Percentiles rank a stretch among this genome's conserved stretches.
These are phyloP conservation scores for Camptophora hylomeconis DNA, from an alignment of 2,329 filamentous ascomycete genomes.

Conservation along the genomic window DNA sequence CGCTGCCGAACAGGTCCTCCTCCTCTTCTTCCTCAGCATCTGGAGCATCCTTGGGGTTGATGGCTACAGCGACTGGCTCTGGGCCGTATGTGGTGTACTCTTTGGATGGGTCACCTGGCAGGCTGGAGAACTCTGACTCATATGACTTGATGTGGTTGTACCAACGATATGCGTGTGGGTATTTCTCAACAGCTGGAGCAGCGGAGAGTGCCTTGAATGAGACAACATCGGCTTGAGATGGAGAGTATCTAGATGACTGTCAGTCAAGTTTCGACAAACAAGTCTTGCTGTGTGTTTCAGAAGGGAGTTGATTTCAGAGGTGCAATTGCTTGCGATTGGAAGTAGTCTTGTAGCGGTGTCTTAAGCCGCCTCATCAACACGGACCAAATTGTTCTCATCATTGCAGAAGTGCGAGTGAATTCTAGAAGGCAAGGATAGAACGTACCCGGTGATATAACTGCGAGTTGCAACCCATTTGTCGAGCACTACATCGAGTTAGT, in stretches of 20 bases:
- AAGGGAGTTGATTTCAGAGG: slow-evolving; percentile 45
- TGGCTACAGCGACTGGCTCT: slow-evolving; percentile 59
- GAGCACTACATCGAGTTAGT: slow-evolving; percentile 37
- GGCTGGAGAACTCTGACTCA: slow-evolving; percentile 80
- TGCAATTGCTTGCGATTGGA: slow-evolving; percentile 62
- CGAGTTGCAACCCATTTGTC: slow-evolving; percentile 62
- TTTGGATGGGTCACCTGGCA: slow-evolving; percentile 84
- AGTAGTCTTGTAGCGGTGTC: slow-evolving; percentile 73
- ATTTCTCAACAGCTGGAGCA: slow-evolving; percentile 69
- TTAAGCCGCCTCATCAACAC: slow-evolving; percentile 93
- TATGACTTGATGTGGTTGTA: slow-evolving; percentile 96
- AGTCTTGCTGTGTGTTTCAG: slow-evolving; percentile 11
- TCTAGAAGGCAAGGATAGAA: slow-evolving; percentile 22
- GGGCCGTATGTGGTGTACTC: slow-evolving; percentile 84
- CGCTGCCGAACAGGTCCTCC: slow-evolving; percentile 83
- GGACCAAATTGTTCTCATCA: slow-evolving; percentile 87
- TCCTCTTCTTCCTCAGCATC: slow-evolving; percentile 57
- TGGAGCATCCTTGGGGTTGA: slow-evolving; percentile 78
- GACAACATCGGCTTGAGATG: slow-evolving; percentile 91
- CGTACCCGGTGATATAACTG: slow-evolving; percentile 75
- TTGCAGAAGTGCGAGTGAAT: slow-evolving; percentile 24
- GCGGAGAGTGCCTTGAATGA: slow-evolving; percentile 79
- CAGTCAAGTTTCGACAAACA: slow-evolving; percentile 4
- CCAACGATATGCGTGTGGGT: slow-evolving; percentile 90
- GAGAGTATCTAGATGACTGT: slow-evolving; percentile 39